Base-by-base conservation (phyloP, 2,329 filamentous ascomycete genomes). In the Sporothrix humicola region DNA sequence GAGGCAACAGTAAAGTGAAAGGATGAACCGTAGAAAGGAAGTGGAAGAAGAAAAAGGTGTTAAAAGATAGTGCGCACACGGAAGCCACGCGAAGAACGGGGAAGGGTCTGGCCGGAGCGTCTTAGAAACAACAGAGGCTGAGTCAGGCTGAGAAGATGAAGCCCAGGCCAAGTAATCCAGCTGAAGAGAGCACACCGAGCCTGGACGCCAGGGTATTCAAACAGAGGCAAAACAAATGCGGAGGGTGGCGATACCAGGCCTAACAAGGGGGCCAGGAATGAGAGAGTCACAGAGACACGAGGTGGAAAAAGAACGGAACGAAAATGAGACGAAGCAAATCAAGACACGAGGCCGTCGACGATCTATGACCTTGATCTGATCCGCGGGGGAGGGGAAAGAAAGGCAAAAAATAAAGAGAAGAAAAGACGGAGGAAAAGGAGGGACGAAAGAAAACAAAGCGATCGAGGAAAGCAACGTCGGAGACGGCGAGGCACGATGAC, bases 151-250 rank as follows among this genome's bases (percentile, higher is more conserved):
- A 52, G 23, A 52, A n/a, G 44, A 71, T 58, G 9, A 48, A 72
- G 71, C 61, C 54, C 71, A 69, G 71, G 52, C 52, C 71, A 48
- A 65, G 61, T 46, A 46, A 13, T n/a, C 42, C 61, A 48, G 37
- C 37, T 46, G 37, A n/a, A 46, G 59, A 20, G 46, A 17, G 59
- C 10, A 26, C 37, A 65, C 61, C 42, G 42, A 46, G 37, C 61
- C n/a, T 46, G 37, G 42, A 48, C 58, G 37, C 59, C 37, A 65
- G 59, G 37, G 59, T 46, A 50, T 37, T 54, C 52, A 68, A 73
- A 73, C 71, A 56, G 63, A 69, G 63, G 63, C 61, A 68, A 72
- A 66, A 58, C 71, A 61, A 65, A 52, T 31, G 58, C n/a, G 48
- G 46, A 69, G 48, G 17, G 48, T 69, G 66, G 66, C 66, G 66